Conservation (phyloP, 805 yeast species). For the Yamadazyma laniorum region DNA sequence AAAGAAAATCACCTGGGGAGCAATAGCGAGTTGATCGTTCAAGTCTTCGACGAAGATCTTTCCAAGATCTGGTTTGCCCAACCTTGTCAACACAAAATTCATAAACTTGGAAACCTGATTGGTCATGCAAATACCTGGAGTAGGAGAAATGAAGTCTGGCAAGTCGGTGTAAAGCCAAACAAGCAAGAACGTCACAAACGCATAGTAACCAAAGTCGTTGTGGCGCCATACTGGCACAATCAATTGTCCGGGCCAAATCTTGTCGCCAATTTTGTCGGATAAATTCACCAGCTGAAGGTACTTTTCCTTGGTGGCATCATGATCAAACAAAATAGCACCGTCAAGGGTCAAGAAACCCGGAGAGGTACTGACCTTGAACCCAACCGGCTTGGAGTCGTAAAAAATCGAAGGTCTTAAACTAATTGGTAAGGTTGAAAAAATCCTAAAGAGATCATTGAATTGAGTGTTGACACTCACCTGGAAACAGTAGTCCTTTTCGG, state of each 20-base stretch:
- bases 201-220: slow-evolving; percentile 42
- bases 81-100: slow-evolving; percentile 21
- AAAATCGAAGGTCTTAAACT: slow-evolving; percentile 79
- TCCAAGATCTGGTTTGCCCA: slow-evolving; percentile 46
- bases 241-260: slow-evolving; percentile 88
- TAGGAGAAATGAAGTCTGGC: slow-evolving; percentile 85
- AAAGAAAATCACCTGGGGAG: slow-evolving; percentile 68
- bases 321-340: slow-evolving; percentile 73
- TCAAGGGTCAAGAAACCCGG: slow-evolving; percentile 84
- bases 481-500: slow-evolving; percentile 88
- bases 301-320: slow-evolving; percentile 48
- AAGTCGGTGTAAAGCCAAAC: slow-evolving; percentile 91
- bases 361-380: slow-evolving; percentile 56
- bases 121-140: slow-evolving; percentile 85
- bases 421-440: slow-evolving; percentile 68
- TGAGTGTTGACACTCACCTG: slow-evolving; percentile 59
- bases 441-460: slow-evolving; percentile 55
- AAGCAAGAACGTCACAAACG: slow-evolving; percentile 40
- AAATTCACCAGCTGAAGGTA: slow-evolving; percentile 44
- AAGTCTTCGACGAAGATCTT: slow-evolving; percentile 49
- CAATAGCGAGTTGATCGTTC: slow-evolving; percentile 33
- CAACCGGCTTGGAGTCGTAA: slow-evolving; percentile 60
- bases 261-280: slow-evolving; percentile 53
- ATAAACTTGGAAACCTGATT: slow-evolving; percentile 44
- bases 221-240: slow-evolving; percentile 69